Percentiles rank a stretch among this genome's conserved stretches.
phyloP scores from a whole-genome alignment of 768 basidiomycete genomes.

The Gymnopilus junonius region DNA sequence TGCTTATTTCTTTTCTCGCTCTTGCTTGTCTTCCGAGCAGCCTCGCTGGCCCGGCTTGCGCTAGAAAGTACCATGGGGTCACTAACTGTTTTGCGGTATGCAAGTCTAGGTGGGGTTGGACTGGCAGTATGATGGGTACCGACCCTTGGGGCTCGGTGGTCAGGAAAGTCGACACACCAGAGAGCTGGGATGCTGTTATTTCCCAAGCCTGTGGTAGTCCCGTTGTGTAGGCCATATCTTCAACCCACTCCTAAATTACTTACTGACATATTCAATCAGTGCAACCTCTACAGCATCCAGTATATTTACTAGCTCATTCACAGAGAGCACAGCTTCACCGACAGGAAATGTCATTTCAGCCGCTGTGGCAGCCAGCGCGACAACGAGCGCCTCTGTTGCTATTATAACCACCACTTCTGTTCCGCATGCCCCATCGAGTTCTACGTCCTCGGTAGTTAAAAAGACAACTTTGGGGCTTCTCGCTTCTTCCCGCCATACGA shows the following conservation, averaged over 20 bases:
- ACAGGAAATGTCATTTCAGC: constrained; percentile 23
- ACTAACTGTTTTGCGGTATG: constrained; percentile 43
- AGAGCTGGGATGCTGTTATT: constrained; percentile 38
- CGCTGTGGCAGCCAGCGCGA: constrained; percentile 19
- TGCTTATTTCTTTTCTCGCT: constrained; percentile 38
- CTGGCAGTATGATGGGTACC: constrained; percentile 52
- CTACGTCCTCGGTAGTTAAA: constrained; percentile 12
- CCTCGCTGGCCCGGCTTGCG: constrained; percentile 52
- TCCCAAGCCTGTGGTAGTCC: constrained; percentile 47
- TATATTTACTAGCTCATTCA: constrained; percentile 13
- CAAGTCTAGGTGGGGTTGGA: constrained; percentile 50
- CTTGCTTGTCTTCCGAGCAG: constrained; percentile 39
- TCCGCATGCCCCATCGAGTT: constrained; percentile 16
- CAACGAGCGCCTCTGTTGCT: constrained; percentile 20
- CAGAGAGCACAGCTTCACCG: constrained; percentile 25
- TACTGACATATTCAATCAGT: constrained; percentile 17
- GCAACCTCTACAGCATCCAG: constrained; percentile 13
- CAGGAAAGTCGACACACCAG: constrained; percentile 32
- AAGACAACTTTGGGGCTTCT: constrained; percentile 15
- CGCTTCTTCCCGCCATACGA: constrained; percentile 12
- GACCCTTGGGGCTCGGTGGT: constrained; percentile 62
- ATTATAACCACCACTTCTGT: constrained; percentile 18
- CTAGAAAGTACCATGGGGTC: constrained; percentile 38
- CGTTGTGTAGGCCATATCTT: constrained; percentile 16
- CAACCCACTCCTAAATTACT: not conserved